Base-by-base conservation (phyloP, 164 flowering plant genomes). In the Liriodendron chinense region DNA sequence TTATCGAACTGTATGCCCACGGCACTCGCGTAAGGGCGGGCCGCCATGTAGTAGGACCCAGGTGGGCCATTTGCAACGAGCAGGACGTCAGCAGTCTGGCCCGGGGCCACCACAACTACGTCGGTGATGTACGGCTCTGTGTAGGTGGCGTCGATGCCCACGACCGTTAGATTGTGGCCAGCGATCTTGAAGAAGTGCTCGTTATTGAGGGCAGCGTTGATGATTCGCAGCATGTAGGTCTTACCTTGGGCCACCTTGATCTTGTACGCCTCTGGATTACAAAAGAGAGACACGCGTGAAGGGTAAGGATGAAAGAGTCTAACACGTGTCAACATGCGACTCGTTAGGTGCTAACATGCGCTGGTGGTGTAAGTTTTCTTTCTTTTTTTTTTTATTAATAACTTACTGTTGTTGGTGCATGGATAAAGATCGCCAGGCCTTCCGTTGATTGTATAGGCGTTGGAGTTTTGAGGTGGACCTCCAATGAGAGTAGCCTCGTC, bases 181-280 rank as follows among this genome's bases (percentile, higher is more conserved):
- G 96, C 93, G 6, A 93, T 80, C 77, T 84, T 86, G 88, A 87
- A 93, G 84, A 91, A 93, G 26, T 86, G 82, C 48, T 90, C 88
- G 78, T 78, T 87, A 77, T 90, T 88, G 85, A 93, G 86, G 81
- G 92, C 97, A 80, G 92, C 92, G 81, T 92, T 91, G 90, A 92
- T 81, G 12, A 92, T 86, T 1, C 93, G 84, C 2, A 93, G 82
- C 68, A 91, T 84, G 73, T 91, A 90, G 1, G 90, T 93, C 72
- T 85, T 84, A 28, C 94, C 96, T n/a, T 62, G 74, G 14, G 22
- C 75, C 34, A 92, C 94, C 1, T 73, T 78, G 13, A 88, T 62
- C 71, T 59, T 79, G 73, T 75, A 83, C 2, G 79, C 87, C 0
- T 74, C 93, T 92, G 81, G 7, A 24, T 5, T 18, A 9, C 2